Base-by-base conservation (phyloP, 768 basidiomycete genomes). In the Boletus edulis region DNA sequence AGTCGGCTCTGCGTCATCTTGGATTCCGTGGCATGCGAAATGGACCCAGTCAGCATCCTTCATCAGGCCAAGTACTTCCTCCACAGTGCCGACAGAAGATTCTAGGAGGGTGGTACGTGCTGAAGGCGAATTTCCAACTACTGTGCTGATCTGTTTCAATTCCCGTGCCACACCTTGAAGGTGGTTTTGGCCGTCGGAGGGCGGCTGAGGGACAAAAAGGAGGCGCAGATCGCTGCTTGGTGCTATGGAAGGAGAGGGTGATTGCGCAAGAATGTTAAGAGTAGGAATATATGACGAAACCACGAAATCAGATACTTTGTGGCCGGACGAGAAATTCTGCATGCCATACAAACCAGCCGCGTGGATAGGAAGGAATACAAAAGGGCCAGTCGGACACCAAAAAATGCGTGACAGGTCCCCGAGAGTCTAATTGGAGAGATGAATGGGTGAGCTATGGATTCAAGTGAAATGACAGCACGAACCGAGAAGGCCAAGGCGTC, bases 231-330 rank as follows among this genome's bases (percentile, higher is more conserved):
- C 20, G n/a, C n/a, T n/a, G n/a, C n/a, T n/a, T n/a, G n/a, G n/a
- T n/a, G n/a, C n/a, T n/a, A n/a, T n/a, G n/a, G n/a, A n/a, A n/a
- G n/a, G n/a, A n/a, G n/a, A n/a, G n/a, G n/a, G n/a, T n/a, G n/a
- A n/a, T n/a, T n/a, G n/a, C n/a, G n/a, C 3, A 38, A 72, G 56
- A 6, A 66, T 59, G 27, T 49, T 42, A n/a, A 46, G 45, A 29
- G 43, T 29, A 5, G 43, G 43, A 10, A 44, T 27, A 5, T 44
- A 44, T 27, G 43, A 44, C 4, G 43, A 44, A 2, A 44, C 15
- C 9, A 44, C 27, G 3, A 44, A 44, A 24, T 44, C 24, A 10
- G 10, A 44, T 5, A 27, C 15, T 17, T 27, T 44, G 43, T 44
- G 9, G 5, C 43, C 24, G 4, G 43, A 17, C 6, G 27, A 24